These are phyloP conservation scores for Trichoderma asperelloides DNA, from an alignment of 495 filamentous ascomycete species.

Conservation along the genomic window DNA sequence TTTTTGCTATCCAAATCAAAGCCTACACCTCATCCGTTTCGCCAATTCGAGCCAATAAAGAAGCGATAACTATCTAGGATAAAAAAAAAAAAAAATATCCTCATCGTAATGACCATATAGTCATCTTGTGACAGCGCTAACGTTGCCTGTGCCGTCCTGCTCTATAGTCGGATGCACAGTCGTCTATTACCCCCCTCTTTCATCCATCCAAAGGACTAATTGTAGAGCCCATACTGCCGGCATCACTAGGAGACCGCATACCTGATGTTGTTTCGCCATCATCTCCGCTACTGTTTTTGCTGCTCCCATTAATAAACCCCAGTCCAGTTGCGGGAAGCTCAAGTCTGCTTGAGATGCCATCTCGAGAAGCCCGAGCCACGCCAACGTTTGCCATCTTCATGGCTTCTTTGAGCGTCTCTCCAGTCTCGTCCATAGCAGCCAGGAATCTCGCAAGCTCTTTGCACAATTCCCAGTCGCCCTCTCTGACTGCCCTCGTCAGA, in stretches of 20 bases:
- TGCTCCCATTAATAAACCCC: constrained; percentile 18
- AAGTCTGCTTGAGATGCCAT: constrained; percentile 42
- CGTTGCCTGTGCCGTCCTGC: background rate
- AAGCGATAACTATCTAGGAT: background rate
- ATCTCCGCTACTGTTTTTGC: constrained; percentile 13
- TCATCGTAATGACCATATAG: background rate
- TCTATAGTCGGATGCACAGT: background rate
- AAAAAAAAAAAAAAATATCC: background rate
- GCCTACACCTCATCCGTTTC: background rate
- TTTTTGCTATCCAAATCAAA: background rate
- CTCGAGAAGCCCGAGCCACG: constrained; percentile 28
- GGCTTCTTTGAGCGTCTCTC: constrained; percentile 69
- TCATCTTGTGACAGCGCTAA: background rate
- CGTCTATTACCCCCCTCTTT: background rate
- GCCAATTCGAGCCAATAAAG: background rate
- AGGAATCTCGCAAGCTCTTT: constrained; percentile 91
- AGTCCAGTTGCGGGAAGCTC: constrained; percentile 36
- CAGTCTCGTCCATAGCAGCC: constrained; percentile 81
- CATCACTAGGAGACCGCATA: constrained; percentile 21
- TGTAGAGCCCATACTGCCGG: constrained; percentile 17
- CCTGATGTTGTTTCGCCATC: constrained; percentile 24
- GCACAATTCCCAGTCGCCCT: constrained; percentile 92
- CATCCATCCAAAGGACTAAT: constrained; percentile 1
- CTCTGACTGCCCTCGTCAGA: constrained; percentile 69
- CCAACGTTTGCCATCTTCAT: constrained; percentile 60